phyloP scores from a whole-genome alignment of 192 early-diverging fungal genomes.

The Rhizophlyctis rosea region DNA sequence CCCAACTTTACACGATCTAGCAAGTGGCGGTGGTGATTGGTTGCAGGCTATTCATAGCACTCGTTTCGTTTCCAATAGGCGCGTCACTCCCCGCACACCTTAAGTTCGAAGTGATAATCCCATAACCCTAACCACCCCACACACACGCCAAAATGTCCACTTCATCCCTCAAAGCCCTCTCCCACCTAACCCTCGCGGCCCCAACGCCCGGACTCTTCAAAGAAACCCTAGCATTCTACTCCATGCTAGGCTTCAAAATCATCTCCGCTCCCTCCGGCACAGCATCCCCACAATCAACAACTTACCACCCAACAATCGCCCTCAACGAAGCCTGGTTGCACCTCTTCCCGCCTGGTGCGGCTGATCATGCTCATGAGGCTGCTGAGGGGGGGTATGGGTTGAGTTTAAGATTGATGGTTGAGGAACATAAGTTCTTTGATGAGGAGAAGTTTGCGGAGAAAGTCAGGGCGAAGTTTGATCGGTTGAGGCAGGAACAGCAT shows the following conservation, averaged over 20 bases:
- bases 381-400: conserved; percentile 22
- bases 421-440: conserved; percentile 11
- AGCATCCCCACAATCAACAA: conserved; percentile 9
- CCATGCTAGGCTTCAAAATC: conserved; percentile 51
- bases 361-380: conserved; percentile 32
- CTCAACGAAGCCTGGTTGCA: conserved; percentile 51
- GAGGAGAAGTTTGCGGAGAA: conserved; percentile 21
- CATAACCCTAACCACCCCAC: no score
- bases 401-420: conserved; percentile 14
- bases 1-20: no score
- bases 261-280: conserved; percentile 43
- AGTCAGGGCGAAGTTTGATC: conserved; percentile 5
- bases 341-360: conserved; percentile 42
- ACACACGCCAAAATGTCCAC: conserved; percentile 7
- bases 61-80: no score
- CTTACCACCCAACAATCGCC: no score
- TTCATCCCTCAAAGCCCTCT: conserved; percentile 30
- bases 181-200: conserved; percentile 37
- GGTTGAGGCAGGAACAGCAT: conserved; percentile 10
- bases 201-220: conserved; percentile 21
- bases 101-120: no score
- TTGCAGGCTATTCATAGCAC: no score
- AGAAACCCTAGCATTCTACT: conserved; percentile 52
- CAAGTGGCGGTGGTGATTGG: no score
- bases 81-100: no score